A percentile compares a stretch with the other conserved stretches of the same genome.
Evolutionary conservation across 192 early-diverging fungal genomes (phyloP).

Genomic region (Chytriomyces confervae): DNA sequence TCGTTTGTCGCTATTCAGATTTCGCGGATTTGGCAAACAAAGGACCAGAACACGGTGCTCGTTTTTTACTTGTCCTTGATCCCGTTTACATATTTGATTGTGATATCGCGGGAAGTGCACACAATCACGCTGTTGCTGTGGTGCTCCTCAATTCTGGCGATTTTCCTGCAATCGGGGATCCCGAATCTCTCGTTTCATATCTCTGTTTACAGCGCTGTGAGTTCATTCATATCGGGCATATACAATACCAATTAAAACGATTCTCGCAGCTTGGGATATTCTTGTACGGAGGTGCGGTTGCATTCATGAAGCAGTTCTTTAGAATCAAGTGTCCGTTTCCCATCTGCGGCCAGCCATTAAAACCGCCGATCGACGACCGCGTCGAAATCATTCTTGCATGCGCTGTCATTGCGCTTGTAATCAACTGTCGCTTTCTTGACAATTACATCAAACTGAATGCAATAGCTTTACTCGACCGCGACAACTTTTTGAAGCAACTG

Average conservation of each 20-base stretch:
- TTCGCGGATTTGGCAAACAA: slow-evolving; percentile 33
- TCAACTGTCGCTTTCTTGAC: slow-evolving; percentile 43
- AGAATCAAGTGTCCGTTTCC: slow-evolving; percentile 6
- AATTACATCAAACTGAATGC: slow-evolving; percentile 53
- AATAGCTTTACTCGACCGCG: slow-evolving; percentile 44
- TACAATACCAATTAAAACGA: not conserved
- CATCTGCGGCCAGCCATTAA: slow-evolving; percentile 38
- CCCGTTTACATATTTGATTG: slow-evolving; percentile 41
- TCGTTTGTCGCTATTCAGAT: slow-evolving; percentile 32
- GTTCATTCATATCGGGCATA: too few relatives aligned
- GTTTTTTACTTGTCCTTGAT: slow-evolving; percentile 47
- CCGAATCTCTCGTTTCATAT: slow-evolving; percentile 41
- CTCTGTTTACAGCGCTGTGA: slow-evolving; percentile 36
- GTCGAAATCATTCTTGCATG: slow-evolving; percentile 37
- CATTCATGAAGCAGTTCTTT: slow-evolving; percentile 41
- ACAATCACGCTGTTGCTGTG: slow-evolving; percentile 48
- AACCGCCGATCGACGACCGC: slow-evolving; percentile 18
- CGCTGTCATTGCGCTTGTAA: slow-evolving; percentile 30
- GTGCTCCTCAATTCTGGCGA: slow-evolving; percentile 48
- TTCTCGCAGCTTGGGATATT: slow-evolving; percentile 15
- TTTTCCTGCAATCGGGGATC: slow-evolving; percentile 50
- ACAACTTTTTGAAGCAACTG: slow-evolving; percentile 43
- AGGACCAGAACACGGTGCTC: slow-evolving; percentile 27
- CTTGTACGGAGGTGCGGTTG: slow-evolving; percentile 27
- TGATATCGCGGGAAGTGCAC: slow-evolving; percentile 52